Conservation (phyloP, 768 basidiomycete species). For the Termitomyces sp. region DNA sequence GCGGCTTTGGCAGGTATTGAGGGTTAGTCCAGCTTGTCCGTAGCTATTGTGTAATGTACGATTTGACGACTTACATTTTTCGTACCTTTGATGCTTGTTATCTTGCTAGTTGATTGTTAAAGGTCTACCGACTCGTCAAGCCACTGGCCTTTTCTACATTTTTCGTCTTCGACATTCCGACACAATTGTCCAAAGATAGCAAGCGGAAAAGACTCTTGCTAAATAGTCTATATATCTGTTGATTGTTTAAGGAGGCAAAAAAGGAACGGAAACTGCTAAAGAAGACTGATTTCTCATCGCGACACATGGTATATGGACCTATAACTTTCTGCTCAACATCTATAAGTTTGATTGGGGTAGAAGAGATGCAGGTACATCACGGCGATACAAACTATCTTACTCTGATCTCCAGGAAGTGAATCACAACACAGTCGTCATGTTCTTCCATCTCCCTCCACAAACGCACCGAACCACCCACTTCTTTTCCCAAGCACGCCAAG, state of each 20-base stretch:
- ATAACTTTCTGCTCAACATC: too few species aligned
- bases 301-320: too few species aligned
- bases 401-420: background rate
- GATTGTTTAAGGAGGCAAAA: too few species aligned
- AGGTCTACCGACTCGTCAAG: too few species aligned
- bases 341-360: too few species aligned
- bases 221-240: too few species aligned
- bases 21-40: slow-evolving; percentile 22
- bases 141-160: too few species aligned
- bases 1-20: slow-evolving; percentile 34
- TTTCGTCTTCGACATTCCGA: too few species aligned
- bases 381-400: background rate
- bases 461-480: slow-evolving; percentile 57
- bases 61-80: background rate
- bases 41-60: background rate
- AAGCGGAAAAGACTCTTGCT: too few species aligned
- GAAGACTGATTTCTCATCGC: too few species aligned
- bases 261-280: too few species aligned
- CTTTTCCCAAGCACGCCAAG: slow-evolving; percentile 62
- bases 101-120: background rate
- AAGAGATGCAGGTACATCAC: background rate
- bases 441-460: slow-evolving; percentile 64
- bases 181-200: too few species aligned
- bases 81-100: background rate
- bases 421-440: background rate